Evolutionary conservation across 257 asterid genomes (phyloP).

Genomic region (Misopates orontium): DNA sequence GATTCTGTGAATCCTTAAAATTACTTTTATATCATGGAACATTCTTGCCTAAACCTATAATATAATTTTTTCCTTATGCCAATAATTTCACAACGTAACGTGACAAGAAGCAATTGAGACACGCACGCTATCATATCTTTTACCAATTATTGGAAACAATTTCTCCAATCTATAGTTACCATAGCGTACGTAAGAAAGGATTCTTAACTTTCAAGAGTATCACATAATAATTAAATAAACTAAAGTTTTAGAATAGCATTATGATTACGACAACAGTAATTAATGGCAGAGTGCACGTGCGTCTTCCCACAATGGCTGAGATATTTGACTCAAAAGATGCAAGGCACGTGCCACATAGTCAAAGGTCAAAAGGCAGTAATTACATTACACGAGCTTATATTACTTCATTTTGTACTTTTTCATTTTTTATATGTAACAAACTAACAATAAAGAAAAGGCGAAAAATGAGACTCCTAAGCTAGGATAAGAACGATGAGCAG

Average conservation of each 20-base stretch:
- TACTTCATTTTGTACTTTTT: neutral
- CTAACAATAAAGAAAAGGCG: neutral
- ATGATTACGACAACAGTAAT: neutral
- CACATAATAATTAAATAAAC: neutral
- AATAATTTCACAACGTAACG: too few relatives aligned
- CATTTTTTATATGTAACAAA: neutral
- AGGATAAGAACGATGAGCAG: slow-evolving; percentile 37
- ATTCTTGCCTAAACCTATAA: too few relatives aligned
- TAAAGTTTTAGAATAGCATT: neutral
- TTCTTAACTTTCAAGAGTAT: too few relatives aligned
- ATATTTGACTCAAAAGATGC: slow-evolving; percentile 51
- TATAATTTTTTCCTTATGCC: too few relatives aligned
- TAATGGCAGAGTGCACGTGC: slow-evolving; percentile 20
- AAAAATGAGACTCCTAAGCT: slow-evolving; percentile 9
- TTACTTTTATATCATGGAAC: too few relatives aligned
- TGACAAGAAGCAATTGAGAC: too few relatives aligned
- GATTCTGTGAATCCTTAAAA: too few relatives aligned
- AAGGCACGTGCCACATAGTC: slow-evolving; percentile 52
- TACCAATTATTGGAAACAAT: too few relatives aligned
- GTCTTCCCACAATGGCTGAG: slow-evolving; percentile 26
- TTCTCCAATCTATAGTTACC: too few relatives aligned
- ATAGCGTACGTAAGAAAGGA: too few relatives aligned
- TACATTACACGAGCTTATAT: slow-evolving; percentile 52
- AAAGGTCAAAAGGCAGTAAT: slow-evolving; percentile 47
- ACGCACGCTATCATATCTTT: too few relatives aligned